Evolutionary conservation across 2,329 filamentous ascomycete genomes (phyloP), one percentile per base, ranked within the genome.

Genomic region (Aciculosporium take): DNA sequence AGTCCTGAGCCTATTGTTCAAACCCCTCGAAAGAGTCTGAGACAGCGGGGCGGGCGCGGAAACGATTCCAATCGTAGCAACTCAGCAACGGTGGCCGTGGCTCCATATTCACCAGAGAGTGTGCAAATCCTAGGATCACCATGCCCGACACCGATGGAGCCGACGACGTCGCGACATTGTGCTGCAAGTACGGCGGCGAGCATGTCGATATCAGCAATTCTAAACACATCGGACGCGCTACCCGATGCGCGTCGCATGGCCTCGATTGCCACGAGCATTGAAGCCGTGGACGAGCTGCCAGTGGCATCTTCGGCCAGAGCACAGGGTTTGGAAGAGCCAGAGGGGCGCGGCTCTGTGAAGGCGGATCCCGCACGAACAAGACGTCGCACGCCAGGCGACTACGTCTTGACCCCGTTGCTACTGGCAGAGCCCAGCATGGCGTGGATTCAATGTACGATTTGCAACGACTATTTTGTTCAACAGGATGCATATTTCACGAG

Each of bases 371-470:
- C 56, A 20, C 59, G 57, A 7, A 51, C 57, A 1, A 54, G 54
- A 9, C 38, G 57, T 8, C 79, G 84, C 25, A 63, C 67, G 0
- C 81, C 81, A 0, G 82, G 84, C 1, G 84, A 91, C 60, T 96
- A 96, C 61, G 80, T 84, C 24, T 76, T 89, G 17, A 94, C 86
- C 0, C 72, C 78, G 1, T 68, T 80, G 10, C 70, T 95, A 0
- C 74, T 95, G 1, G 77, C 79, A 0, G 80, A 87, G 47, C 78
- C 81, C 0, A 68, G 64, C 68, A 87, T 67, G 68, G 86, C 69
- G 55, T 96, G 88, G 89, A 84, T 94, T 34, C 76, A 86, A 47
- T 98, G 91, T 63, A 84, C 78, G 39, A 86, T 83, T 21, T 98
- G 91, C 63, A 74, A 76, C 38, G 72, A 72, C 1, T 76, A 80